Conservation (phyloP, 352 stramenopile species). For the Halophytophthora polymorphica region DNA sequence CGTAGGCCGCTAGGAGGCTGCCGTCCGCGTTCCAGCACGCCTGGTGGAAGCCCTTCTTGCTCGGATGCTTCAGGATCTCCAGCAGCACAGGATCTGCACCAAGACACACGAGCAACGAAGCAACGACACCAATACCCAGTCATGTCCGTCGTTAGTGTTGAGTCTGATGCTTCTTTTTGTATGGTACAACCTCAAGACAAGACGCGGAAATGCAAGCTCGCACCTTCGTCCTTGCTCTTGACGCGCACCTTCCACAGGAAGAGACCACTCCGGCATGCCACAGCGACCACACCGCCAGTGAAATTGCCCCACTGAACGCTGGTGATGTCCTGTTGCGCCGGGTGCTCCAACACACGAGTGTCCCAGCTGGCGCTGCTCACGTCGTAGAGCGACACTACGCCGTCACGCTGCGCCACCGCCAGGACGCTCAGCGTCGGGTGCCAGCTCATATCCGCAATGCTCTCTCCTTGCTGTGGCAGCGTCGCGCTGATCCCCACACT, state of each 20-base stretch:
- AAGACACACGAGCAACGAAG: not conserved
- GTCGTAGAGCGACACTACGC: constrained; percentile 67
- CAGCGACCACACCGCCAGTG: constrained; percentile 55
- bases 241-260: constrained; percentile 65
- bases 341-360: constrained; percentile 55
- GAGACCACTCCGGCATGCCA: constrained; percentile 58
- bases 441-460: constrained; percentile 57
- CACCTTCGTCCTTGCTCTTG: constrained; percentile 35
- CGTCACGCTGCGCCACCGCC: constrained; percentile 67
- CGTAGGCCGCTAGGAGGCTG: constrained; percentile 57
- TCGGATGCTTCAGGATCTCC: constrained; percentile 60
- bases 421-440: constrained; percentile 52
- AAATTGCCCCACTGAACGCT: constrained; percentile 62
- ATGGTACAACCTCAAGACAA: too few species aligned
- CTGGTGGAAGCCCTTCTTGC: constrained; percentile 42
- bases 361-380: constrained; percentile 56
- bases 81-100: constrained; percentile 45
- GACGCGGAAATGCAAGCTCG: not conserved
- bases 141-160: constrained; percentile 3
- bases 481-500: constrained; percentile 1
- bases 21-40: constrained; percentile 72
- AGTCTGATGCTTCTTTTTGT: too few species aligned
- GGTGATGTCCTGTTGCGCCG: constrained; percentile 49
- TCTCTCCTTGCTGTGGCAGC: constrained; percentile 30
- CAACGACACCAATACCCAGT: constrained; percentile 1